Conservation (phyloP, 768 basidiomycete species). For the Ramaria rubella region DNA sequence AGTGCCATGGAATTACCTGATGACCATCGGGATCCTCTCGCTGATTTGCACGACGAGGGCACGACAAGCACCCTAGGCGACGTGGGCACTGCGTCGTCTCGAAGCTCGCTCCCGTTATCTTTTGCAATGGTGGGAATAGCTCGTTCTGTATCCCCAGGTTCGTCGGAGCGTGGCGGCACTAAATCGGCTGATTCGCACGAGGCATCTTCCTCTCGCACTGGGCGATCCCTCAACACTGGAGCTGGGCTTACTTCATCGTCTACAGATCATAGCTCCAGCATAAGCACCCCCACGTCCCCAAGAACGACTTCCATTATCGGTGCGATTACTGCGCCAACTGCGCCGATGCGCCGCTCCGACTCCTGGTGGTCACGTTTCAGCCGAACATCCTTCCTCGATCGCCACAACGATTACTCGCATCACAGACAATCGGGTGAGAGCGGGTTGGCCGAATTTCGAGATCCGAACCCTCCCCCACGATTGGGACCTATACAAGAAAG, state of each 20-base stretch:
- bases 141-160: slow-evolving; percentile 15
- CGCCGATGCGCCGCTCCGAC: slow-evolving; percentile 56
- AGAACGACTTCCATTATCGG: slow-evolving; percentile 39
- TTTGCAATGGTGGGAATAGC: slow-evolving; percentile 21
- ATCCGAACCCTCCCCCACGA: slow-evolving; percentile 71
- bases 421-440: slow-evolving; percentile 22
- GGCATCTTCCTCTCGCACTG: background rate
- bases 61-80: background rate
- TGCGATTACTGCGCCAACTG: slow-evolving; percentile 33
- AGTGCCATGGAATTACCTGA: background rate
- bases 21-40: background rate
- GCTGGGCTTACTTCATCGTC: slow-evolving; percentile 23
- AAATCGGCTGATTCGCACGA: background rate
- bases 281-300: slow-evolving; percentile 20
- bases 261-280: background rate
- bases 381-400: slow-evolving; percentile 55
- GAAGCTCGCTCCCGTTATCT: slow-evolving; percentile 24
- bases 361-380: slow-evolving; percentile 78
- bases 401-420: slow-evolving; percentile 33
- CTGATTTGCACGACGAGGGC: background rate
- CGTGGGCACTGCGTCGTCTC: slow-evolving; percentile 26
- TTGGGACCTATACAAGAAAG: slow-evolving; percentile 56
- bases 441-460: slow-evolving; percentile 52
- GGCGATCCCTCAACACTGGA: slow-evolving; percentile 15
- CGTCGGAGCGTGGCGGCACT: background rate